Evolutionary conservation across 208 protist species (phyloP), one percentile per base, ranked within the genome.

Genomic region (Strigomonas culicis): DNA sequence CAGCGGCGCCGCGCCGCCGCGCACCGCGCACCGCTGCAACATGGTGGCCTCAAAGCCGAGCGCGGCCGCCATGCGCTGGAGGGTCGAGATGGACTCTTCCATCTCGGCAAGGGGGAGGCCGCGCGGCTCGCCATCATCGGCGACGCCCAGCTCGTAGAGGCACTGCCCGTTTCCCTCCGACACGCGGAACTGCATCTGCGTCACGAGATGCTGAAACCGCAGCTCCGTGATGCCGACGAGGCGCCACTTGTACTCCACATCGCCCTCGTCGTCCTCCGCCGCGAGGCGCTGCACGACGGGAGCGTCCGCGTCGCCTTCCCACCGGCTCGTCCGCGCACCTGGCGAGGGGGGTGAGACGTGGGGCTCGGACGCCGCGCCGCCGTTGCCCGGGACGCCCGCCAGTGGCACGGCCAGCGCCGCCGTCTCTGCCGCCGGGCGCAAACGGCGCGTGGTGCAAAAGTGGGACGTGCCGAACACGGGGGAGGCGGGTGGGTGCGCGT

Each of bases 161-260:
- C 91, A 97, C 68, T 98, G 95, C 7, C 94, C 92, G 21, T 84
- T 74, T 22, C 97, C 97, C 61, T 98, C 97, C 19, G 66, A 74
- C 10, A 98, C 74, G 21, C 97, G 78, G 70, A 92, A 98, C 59
- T 96, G 88, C 82, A 98, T 91, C 73, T 98, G 97, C 10, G 92
- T 97, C 7, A 97, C 74, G 17, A 98, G 83, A 55, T 98, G 96
- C 66, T 97, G 79, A 31, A 98, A 83, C 36, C 97, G 80, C 11
- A 74, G 64, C 13, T 69, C 59, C 0, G 92, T 88, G 58, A 94
- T 67, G 25, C 66, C 75, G 0, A 92, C 84, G 11, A 98, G 84
- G 27, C 97, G 92, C 86, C 92, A 97, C 76, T 98, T 98, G 80
- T 98, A 98, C 79, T 98, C 96, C 36, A 98, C 83, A 76, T 96